A percentile compares a stretch with the other conserved stretches of the same genome.
phyloP scores from a whole-genome alignment of 2,329 filamentous ascomycete species.

The Apiospora arundinis region DNA sequence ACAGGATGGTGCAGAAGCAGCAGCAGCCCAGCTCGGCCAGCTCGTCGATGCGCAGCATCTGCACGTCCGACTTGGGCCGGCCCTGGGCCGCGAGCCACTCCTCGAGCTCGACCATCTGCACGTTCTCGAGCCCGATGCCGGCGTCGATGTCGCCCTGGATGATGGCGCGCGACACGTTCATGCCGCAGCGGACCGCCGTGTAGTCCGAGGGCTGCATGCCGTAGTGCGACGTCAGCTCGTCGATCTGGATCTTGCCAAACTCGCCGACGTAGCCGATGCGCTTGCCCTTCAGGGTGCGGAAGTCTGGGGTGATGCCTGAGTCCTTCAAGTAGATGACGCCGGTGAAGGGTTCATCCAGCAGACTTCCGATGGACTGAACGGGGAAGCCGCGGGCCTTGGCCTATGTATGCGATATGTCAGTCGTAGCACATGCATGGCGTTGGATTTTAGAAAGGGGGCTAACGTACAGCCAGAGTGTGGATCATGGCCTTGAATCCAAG shows the following conservation, averaged over 20 bases:
- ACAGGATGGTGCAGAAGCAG: constrained; percentile 83
- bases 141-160: constrained; percentile 76
- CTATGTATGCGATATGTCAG: constrained; percentile 41
- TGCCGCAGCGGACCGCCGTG: constrained; percentile 78
- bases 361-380: constrained; percentile 73
- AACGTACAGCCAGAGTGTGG: constrained; percentile 72
- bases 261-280: constrained; percentile 81
- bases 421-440: not conserved
- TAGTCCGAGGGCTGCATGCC: constrained; percentile 77
- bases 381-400: constrained; percentile 79
- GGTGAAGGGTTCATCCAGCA: constrained; percentile 82
- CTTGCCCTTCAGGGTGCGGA: constrained; percentile 76
- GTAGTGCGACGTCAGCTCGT: constrained; percentile 80
- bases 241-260: constrained; percentile 85
- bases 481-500: constrained; percentile 87
- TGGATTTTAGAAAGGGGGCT: not conserved
- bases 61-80: constrained; percentile 70
- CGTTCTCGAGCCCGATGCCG: constrained; percentile 79
- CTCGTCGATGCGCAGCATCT: constrained; percentile 83
- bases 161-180: constrained; percentile 82
- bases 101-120: constrained; percentile 83
- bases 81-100: constrained; percentile 73
- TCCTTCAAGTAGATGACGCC: constrained; percentile 79
- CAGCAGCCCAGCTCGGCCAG: constrained; percentile 81
- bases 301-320: constrained; percentile 77